phyloP scores from a whole-genome alignment of 345 rosid genomes.

The Eucalyptus cloeziana region DNA sequence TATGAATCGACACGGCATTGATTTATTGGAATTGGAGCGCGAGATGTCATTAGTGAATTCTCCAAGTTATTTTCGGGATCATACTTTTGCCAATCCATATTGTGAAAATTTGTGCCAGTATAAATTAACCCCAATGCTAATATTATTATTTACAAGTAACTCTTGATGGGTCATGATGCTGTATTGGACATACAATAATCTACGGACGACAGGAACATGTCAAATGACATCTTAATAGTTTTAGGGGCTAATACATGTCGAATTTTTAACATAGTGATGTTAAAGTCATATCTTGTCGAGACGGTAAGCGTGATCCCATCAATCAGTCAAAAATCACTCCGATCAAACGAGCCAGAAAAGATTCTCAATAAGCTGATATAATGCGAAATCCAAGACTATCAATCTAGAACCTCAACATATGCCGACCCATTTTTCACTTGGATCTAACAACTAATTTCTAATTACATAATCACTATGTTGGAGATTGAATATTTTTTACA shows the following conservation, averaged over 20 bases:
- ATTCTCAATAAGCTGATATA: neutral
- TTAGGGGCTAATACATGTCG: neutral
- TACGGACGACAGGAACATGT: neutral
- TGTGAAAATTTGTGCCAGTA: neutral
- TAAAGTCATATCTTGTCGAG: no score
- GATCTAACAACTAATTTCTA: neutral
- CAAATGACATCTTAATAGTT: rapidly evolving
- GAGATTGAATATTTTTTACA: no score
- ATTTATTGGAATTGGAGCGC: neutral
- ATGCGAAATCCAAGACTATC: no score
- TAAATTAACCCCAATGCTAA: neutral
- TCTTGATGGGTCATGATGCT: no score
- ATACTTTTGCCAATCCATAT: neutral
- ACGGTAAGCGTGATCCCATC: neutral
- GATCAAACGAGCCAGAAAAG: neutral
- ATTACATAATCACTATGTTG: no score
- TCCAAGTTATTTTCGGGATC: neutral
- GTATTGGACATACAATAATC: no score
- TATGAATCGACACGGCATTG: neutral
- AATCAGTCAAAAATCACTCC: neutral
- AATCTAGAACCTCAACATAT: neutral
- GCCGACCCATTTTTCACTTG: neutral
- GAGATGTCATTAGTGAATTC: neutral
- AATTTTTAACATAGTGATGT: no score
- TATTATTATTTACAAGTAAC: neutral